Evolutionary conservation across 208 protist species (phyloP).

Genomic region (Trichomonas vaginalis): DNA sequence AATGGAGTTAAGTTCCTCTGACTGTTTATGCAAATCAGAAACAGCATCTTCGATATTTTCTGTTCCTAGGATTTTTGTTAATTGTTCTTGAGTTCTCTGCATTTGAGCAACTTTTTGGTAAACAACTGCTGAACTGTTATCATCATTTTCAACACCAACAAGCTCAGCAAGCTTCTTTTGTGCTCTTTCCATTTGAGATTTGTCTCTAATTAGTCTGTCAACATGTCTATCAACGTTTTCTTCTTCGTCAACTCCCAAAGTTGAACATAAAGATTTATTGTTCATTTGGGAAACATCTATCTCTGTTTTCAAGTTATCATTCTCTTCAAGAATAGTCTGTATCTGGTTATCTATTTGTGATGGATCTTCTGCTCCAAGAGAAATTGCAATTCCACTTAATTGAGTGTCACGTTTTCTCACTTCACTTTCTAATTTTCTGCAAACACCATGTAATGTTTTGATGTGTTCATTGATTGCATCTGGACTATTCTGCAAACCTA

Average conservation of each 20-base stretch:
- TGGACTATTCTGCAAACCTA: not conserved
- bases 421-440: not conserved
- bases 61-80: not conserved
- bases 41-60: not conserved
- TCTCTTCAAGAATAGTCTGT: not conserved
- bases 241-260: not conserved
- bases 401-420: not conserved
- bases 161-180: not conserved
- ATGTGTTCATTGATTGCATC: not conserved
- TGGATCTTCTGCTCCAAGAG: not conserved
- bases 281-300: not conserved
- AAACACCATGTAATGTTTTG: not conserved
- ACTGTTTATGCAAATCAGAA: not conserved
- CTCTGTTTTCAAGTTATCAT: not conserved
- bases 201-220: not conserved
- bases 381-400: not conserved
- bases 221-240: not conserved
- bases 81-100: not conserved
- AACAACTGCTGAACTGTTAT: not conserved
- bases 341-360: not conserved
- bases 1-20: not conserved
- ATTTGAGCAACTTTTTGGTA: not conserved
- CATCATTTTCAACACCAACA: not conserved
- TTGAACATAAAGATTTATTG: not conserved
- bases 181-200: not conserved